Base-by-base conservation (phyloP, 345 rosid species). In the Ailanthus altissimus region DNA sequence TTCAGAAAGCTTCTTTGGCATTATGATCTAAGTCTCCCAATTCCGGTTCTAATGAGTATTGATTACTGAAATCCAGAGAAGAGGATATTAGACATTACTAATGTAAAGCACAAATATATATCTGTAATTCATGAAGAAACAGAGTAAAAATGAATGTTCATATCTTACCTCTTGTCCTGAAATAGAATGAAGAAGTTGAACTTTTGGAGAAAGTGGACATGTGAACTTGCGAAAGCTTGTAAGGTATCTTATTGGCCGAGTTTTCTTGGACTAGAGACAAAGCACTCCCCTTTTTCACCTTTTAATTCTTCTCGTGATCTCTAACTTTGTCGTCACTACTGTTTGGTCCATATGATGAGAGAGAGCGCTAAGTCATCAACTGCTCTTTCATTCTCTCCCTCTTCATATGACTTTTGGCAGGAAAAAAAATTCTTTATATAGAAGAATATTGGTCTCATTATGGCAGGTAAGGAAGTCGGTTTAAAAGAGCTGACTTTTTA, bases 271-370 rank as follows among this genome's bases (percentile, higher is more conserved):
- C 40, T 32, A 32, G 21, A 36, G 66, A 62, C 66, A 32, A 32
- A 62, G 66, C 66, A 32, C 32, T 62, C 15, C 66, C 21, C n/a
- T 62, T 62, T 32, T 15, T 14, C 1, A n/a, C 38, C 16, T 62
- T 62, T 60, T 60, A 18, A 28, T 14, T 10, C 7, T 32, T 32
- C 66, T 62, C 66, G 66, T 62, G 66, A 62, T 62, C 38, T 62
- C 66, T 60, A 13, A 32, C 65, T 62, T 62, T 62, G 66, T 62
- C 66, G 66, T 36, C 43, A 62, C 66, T 32, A 8, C 20, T 62
- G 43, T 32, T 62, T 62, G 66, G 21, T 62, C n/a, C 43, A 62
- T 8, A 43, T 28, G 66, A 62, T n/a, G 66, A 61, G 65, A 61
- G 65, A 28, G 36, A 58, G 32, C 12, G 5, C 12, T 32, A 28